Evolutionary conservation across 257 asterid species (phyloP), one percentile per base, ranked within the genome.

Genomic region (Nicotiana paniculata): DNA sequence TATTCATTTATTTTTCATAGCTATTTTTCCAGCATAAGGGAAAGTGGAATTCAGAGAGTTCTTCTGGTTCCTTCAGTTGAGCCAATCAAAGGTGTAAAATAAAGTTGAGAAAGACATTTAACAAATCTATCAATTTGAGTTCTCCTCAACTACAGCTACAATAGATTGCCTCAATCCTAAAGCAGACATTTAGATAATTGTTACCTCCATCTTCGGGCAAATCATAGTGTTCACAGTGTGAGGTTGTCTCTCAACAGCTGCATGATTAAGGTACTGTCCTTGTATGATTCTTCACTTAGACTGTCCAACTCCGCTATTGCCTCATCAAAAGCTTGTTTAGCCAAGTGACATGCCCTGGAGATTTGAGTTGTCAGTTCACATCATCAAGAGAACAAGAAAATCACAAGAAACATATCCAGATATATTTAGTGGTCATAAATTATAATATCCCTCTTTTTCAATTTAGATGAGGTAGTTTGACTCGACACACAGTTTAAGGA

Each of bases 301-400:
- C 93, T 92, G 84, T 95, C 98, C 89, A 93, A 81, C 89, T 93
- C 97, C 26, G 97, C 91, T 66, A 93, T 93, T 9, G 97, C 98
- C 84, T 95, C 98, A 21, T 95, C 98, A 69, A 95, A 93, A 17
- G 98, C 98, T 89, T 93, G 97, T 81, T 95, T 95, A 5, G 98
- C 98, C 93, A 95, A 87, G 81, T 93, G 97, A 87, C 96, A 93
- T 1, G 98, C 98, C 90, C 98, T 95, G 90, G 67, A 43, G 78
- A 51, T 55, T 61, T 30, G 82, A 82, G 48, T 26, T 48, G 3
- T 55, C 32, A 11, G 54, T 26, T n/a, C 39, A 58, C 62, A 30
- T 43, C 35, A 16, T 16, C 28, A 48, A 24, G n/a, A 58, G 24
- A 5, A 26, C 37, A 63, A 78, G 55, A 63, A 59, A 16, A 70